Conservation (phyloP, 1,139 yeast genomes). For the Taphrina populina region DNA sequence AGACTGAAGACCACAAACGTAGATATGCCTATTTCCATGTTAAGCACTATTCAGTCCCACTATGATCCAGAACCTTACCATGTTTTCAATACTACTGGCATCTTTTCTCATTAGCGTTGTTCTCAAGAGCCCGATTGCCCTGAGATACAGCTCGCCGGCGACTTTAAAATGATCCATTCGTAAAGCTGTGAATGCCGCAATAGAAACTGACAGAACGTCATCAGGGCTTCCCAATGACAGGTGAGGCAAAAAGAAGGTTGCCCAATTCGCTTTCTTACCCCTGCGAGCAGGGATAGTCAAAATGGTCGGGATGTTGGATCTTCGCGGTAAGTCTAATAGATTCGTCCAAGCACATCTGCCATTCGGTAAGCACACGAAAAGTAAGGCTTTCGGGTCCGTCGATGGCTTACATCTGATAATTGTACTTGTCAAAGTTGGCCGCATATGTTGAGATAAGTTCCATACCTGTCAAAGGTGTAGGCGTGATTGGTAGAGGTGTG, state of each 20-base stretch:
- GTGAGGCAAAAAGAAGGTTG: slow-evolving; percentile 24
- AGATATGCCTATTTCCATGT: slow-evolving; percentile 1
- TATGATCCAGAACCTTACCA: neutral
- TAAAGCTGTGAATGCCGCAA: slow-evolving; percentile 23
- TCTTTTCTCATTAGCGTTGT: neutral
- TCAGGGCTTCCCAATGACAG: slow-evolving; percentile 10
- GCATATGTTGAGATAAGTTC: neutral
- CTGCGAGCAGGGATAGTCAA: slow-evolving; percentile 6
- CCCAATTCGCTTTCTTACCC: slow-evolving; percentile 26
- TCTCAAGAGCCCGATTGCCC: slow-evolving; percentile 10
- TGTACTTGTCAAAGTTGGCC: neutral
- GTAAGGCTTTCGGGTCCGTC: no score
- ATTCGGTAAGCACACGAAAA: no score
- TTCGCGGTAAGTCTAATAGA: slow-evolving; percentile 15
- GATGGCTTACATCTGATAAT: slow-evolving; percentile 20
- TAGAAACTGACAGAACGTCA: slow-evolving; percentile 17
- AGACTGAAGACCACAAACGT: slow-evolving; percentile 16
- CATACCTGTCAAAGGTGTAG: slow-evolving; percentile 10
- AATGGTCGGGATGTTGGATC: slow-evolving; percentile 21
- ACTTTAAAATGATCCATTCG: slow-evolving; percentile 7
- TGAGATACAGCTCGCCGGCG: slow-evolving; percentile 10
- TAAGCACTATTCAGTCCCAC: neutral
- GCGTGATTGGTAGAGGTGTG: neutral
- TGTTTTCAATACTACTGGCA: slow-evolving; percentile 1
- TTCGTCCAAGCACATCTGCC: slow-evolving; percentile 17